These are phyloP conservation scores for Hymenoscyphus fraxineus DNA, from an alignment of 2,329 filamentous ascomycete genomes.

Conservation along the genomic window DNA sequence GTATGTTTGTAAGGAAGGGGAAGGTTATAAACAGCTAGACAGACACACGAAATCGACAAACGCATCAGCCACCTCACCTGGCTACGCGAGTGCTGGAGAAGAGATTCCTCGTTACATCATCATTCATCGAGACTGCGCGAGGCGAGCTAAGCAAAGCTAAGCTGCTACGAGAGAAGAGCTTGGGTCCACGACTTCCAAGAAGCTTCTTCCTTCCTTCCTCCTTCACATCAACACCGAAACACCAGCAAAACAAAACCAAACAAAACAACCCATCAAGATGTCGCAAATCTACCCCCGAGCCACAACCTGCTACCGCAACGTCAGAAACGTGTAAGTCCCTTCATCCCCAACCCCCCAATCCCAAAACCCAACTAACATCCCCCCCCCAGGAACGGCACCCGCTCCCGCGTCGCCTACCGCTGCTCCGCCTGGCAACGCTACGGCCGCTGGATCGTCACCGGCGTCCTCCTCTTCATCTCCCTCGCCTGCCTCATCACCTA, in stretches of 20 bases:
- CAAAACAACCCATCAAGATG: background rate
- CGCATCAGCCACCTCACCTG: too few species aligned
- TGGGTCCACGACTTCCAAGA: background rate
- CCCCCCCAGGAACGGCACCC: background rate
- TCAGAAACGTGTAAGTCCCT: conserved; percentile 4
- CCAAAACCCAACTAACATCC: background rate
- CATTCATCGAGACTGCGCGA: too few species aligned
- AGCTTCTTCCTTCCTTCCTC: background rate
- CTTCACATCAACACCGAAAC: background rate
- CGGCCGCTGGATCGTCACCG: conserved; percentile 26
- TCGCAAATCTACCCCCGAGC: background rate
- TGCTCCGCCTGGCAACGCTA: conserved; percentile 19
- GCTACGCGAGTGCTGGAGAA: too few species aligned
- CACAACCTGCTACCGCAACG: conserved; percentile 7
- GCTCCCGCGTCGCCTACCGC: conserved; percentile 3
- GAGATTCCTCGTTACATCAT: too few species aligned
- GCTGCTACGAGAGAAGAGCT: too few species aligned
- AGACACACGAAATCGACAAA: too few species aligned
- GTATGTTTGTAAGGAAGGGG: too few species aligned
- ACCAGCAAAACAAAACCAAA: background rate
- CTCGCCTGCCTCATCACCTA: conserved; percentile 17
- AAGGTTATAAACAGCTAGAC: too few species aligned
- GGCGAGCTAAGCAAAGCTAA: too few species aligned
- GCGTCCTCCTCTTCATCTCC: conserved; percentile 21
- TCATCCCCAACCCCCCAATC: background rate